phyloP scores from a whole-genome alignment of 805 yeast species.

The Starmerella sp. region DNA sequence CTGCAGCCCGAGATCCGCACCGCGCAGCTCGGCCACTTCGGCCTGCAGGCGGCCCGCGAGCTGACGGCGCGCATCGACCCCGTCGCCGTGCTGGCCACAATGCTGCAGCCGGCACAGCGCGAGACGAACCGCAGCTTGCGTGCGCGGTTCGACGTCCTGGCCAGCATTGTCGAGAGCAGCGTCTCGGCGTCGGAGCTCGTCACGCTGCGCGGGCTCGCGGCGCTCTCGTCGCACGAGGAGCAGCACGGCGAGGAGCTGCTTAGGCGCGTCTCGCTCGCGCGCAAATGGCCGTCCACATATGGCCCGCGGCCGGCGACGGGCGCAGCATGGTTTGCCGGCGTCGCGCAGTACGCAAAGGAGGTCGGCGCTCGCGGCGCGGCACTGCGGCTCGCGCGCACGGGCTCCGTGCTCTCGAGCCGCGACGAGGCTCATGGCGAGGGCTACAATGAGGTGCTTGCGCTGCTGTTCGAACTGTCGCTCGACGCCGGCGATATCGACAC shows the following conservation, averaged over 20 bases:
- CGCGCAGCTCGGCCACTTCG: conserved; percentile 8
- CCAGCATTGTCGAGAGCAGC: background rate
- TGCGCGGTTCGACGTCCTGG: background rate
- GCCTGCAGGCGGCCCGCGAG: conserved; percentile 6
- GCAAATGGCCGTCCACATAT: conserved; percentile 11
- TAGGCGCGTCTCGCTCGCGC: conserved; percentile 7
- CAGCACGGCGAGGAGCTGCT: conserved; percentile 4
- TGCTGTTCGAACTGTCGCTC: conserved; percentile 24
- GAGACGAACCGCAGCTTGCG: background rate
- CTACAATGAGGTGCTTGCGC: background rate
- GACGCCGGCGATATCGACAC: conserved; percentile 26
- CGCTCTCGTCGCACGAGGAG: conserved; percentile 5
- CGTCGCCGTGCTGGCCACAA: background rate
- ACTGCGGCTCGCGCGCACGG: conserved; percentile 3
- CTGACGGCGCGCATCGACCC: background rate
- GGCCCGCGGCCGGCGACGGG: conserved; percentile 7
- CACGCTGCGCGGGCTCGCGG: conserved; percentile 9
- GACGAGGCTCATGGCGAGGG: background rate
- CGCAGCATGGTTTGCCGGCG: conserved; percentile 11
- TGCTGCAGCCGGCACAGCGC: conserved; percentile 1
- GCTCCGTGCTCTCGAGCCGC: background rate
- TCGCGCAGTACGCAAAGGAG: conserved; percentile 9
- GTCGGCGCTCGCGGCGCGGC: conserved; percentile 8
- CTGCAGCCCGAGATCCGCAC: background rate
- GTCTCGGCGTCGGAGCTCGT: background rate